These are phyloP conservation scores for Starmera stellimalicola DNA, from an alignment of 1,139 yeast species.

Conservation along the genomic window DNA sequence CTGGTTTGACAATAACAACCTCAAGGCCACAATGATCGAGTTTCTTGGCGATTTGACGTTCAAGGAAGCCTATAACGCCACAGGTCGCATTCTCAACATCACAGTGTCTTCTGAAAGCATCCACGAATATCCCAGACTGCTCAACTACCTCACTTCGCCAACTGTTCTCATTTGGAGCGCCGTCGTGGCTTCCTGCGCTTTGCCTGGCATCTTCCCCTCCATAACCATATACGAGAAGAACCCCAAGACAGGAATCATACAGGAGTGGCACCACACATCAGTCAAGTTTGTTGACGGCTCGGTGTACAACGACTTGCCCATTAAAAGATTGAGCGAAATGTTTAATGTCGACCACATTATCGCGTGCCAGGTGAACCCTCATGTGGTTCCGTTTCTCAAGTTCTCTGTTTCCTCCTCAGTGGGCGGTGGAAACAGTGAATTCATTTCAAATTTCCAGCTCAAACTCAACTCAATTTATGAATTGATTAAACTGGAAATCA, in stretches of 20 bases:
- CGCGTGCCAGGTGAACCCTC: conserved; percentile 96
- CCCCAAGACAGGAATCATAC: conserved; percentile 45
- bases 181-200: conserved; percentile 91
- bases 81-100: conserved; percentile 77
- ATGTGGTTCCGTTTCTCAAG: conserved; percentile 79
- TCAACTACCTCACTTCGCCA: conserved; percentile 90
- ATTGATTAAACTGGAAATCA: conserved; percentile 56
- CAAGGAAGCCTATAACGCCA: conserved; percentile 85
- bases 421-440: conserved; percentile 57
- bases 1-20: conserved; percentile 70
- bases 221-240: conserved; percentile 80
- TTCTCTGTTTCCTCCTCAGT: conserved; percentile 59
- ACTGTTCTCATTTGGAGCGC: conserved; percentile 94
- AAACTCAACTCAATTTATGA: conserved; percentile 49
- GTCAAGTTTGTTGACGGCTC: conserved; percentile 91
- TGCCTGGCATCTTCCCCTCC: conserved; percentile 87
- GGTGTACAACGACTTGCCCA: conserved; percentile 89
- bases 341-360: conserved; percentile 94
- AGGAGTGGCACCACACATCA: conserved; percentile 72
- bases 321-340: conserved; percentile 84
- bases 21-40: conserved; percentile 63
- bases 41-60: conserved; percentile 90
- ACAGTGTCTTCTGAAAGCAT: conserved; percentile 83
- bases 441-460: conserved; percentile 44
- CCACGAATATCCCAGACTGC: conserved; percentile 72